phyloP scores from a whole-genome alignment of 257 asterid species.

The Knoxia roxburghii region DNA sequence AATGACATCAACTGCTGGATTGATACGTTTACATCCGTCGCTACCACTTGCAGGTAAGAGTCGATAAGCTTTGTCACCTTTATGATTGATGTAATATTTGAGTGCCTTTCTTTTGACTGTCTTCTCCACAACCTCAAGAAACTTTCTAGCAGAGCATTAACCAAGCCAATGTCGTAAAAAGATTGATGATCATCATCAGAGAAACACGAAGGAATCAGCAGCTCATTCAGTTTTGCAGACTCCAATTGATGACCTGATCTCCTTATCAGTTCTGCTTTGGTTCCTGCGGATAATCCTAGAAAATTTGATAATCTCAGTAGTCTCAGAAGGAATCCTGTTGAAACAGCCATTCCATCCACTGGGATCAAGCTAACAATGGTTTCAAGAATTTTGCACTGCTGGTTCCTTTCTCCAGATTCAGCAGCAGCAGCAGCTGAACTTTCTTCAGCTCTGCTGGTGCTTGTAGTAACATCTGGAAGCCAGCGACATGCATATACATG shows the following conservation, averaged over 20 bases:
- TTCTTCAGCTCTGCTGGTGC: constrained; percentile 21
- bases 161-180: constrained; percentile 40
- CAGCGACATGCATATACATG: constrained; percentile 69
- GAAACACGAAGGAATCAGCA: constrained; percentile 31
- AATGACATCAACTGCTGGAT: constrained; percentile 46
- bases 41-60: constrained; percentile 53
- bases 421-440: constrained; percentile 15
- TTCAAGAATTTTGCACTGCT: constrained; percentile 36
- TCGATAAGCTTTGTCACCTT: constrained; percentile 53
- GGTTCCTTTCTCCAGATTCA: constrained; percentile 28
- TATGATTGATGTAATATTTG: constrained; percentile 16
- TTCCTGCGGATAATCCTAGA: constrained; percentile 42
- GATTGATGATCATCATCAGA: constrained; percentile 16
- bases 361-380: constrained; percentile 61
- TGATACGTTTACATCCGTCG: constrained; percentile 38
- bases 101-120: constrained; percentile 29
- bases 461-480: constrained; percentile 42
- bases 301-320: constrained; percentile 36
- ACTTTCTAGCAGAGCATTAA: constrained; percentile 47
- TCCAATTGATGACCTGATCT: constrained; percentile 54
- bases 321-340: constrained; percentile 53
- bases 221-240: constrained; percentile 49
- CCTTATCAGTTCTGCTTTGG: constrained; percentile 55
- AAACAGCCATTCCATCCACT: constrained; percentile 55
- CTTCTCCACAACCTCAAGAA: constrained; percentile 63